These are phyloP conservation scores for Rhizoclosmatium sp. DNA, from an alignment of 192 early-diverging fungal species.

Conservation along the genomic window DNA sequence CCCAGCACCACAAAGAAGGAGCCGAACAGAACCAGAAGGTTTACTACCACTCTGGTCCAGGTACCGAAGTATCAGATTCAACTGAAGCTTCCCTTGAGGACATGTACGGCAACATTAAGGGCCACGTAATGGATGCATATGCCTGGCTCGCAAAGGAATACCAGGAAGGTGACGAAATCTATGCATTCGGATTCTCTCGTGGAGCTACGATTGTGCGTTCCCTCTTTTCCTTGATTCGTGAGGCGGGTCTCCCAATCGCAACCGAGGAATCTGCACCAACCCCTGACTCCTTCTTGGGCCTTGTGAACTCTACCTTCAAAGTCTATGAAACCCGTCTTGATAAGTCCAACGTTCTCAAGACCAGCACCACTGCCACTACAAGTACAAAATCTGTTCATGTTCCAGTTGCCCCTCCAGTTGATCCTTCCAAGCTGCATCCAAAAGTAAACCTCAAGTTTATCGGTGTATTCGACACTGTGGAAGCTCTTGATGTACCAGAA, in stretches of 20 bases:
- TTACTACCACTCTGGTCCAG: conserved; percentile 36
- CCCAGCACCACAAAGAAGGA: not conserved
- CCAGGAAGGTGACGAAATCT: conserved; percentile 32
- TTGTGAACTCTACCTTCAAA: conserved; percentile 13
- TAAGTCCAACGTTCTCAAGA: not conserved
- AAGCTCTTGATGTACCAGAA: conserved; percentile 33
- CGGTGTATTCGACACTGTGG: conserved; percentile 38
- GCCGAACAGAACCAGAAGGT: not conserved
- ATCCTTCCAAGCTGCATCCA: not conserved
- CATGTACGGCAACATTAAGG: conserved; percentile 29
- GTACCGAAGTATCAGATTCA: conserved; percentile 9
- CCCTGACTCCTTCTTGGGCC: conserved; percentile 8
- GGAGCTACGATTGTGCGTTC: conserved; percentile 39
- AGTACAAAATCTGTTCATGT: too few relatives aligned
- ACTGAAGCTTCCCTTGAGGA: not conserved
- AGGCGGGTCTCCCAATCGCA: conserved; percentile 9
- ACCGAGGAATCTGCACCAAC: not conserved
- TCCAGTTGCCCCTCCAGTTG: too few relatives aligned
- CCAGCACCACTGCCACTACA: not conserved
- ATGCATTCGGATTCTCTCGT: conserved; percentile 36
- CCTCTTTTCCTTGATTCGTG: conserved; percentile 35
- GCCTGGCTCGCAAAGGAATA: conserved; percentile 35
- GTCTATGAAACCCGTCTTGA: conserved; percentile 17
- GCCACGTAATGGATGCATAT: conserved; percentile 33
- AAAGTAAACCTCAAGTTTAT: conserved; percentile 30